Base-by-base conservation (phyloP, 2,329 filamentous ascomycete species). In the Mycogone perniciosa region DNA sequence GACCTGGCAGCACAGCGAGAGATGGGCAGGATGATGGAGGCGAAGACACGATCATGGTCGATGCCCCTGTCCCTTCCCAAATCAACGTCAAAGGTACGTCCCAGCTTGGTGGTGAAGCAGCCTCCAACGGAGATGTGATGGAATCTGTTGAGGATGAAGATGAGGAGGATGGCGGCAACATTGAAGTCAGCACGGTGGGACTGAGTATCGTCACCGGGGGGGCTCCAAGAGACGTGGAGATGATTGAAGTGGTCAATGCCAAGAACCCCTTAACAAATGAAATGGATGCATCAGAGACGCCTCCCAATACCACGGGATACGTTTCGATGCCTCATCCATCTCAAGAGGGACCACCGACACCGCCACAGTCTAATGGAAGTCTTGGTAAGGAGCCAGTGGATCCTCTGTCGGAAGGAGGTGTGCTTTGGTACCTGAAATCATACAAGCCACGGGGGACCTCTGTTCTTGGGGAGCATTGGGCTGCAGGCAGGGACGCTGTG, bases 401-500 rank as follows among this genome's bases (percentile, higher is more conserved):
- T 34, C 72, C 78, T 9, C 72, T 89, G 41, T 79, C 79, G 2
- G 77, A 85, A 44, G 92, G 92, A 52, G 92, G 92, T 33, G 75
- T 95, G 9, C 82, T 89, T 6, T 96, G 90, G 89, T 96, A 95
- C 67, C 79, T 96, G 53, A 81, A 88, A 62, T 78, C 81, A 7
- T 95, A 95, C 63, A 82, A 93, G 46, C 86, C 88, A 1, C 49
- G 82, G 48, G 92, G 90, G 51, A 95, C 89, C 0, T 92, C 86
- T 1, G 81, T 92, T 7, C 75, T 88, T 50, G 85, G 86, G 57
- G 87, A 92, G 67, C 77, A 82, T 47, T 68, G 65, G 64, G 62
- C 57, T 76, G 82, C 80, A 0, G 88, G 85, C 2, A 78, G 84
- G 33, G 86, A 91, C 50, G 82, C 86, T 1, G 69, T 76, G 34